Percentiles rank a stretch among this genome's conserved stretches.
These are phyloP conservation scores for Fusarium sp. DNA, from an alignment of 2,329 filamentous ascomycete genomes.

Conservation along the genomic window DNA sequence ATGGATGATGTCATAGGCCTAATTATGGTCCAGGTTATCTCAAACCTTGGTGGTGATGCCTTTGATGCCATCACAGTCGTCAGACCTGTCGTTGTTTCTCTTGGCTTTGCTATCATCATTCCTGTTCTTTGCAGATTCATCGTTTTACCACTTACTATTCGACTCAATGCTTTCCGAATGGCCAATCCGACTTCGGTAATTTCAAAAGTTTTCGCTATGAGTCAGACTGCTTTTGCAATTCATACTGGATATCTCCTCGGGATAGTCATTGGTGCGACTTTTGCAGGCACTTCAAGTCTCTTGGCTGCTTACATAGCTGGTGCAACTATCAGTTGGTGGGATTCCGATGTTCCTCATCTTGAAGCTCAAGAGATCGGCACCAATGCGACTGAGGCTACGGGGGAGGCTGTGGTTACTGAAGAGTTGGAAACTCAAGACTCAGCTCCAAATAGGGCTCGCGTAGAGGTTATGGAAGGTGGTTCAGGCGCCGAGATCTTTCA, in stretches of 20 bases:
- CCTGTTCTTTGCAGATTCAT: conserved; percentile 59
- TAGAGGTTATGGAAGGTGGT: background rate
- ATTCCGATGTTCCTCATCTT: conserved; percentile 47
- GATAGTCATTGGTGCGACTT: conserved; percentile 60
- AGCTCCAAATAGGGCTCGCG: too few species aligned
- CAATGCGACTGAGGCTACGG: background rate
- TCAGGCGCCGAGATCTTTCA: conserved; percentile 25
- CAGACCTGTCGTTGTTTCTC: conserved; percentile 56
- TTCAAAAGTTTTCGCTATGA: conserved; percentile 38
- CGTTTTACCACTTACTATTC: conserved; percentile 52
- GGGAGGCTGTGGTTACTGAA: too few species aligned
- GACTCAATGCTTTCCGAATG: conserved; percentile 46
- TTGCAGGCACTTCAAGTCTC: conserved; percentile 69
- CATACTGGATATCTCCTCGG: conserved; percentile 62
- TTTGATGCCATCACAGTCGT: conserved; percentile 50
- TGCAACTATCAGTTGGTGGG: conserved; percentile 68
- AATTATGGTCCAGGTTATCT: conserved; percentile 80
- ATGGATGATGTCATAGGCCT: conserved; percentile 83
- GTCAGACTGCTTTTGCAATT: conserved; percentile 52
- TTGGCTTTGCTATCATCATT: conserved; percentile 60
- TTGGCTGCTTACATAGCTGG: conserved; percentile 72
- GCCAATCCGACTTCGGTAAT: conserved; percentile 32
- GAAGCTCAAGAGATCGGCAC: background rate
- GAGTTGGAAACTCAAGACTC: background rate
- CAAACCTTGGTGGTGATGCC: conserved; percentile 61